Conservation (phyloP, 495 filamentous ascomycete species). For the Penicillium antarcticum region DNA sequence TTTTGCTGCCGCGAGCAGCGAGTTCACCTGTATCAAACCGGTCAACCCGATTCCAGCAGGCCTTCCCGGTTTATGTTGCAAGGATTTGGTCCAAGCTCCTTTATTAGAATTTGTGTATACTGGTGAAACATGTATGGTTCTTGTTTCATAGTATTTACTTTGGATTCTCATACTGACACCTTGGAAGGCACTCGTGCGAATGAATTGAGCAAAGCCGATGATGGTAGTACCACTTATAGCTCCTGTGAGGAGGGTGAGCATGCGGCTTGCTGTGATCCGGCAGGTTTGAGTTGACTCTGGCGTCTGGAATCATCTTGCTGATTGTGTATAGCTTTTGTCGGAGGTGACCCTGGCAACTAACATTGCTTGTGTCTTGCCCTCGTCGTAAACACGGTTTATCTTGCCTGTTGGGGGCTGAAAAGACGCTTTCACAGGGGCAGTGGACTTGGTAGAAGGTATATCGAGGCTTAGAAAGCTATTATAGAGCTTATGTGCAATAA, state of each 20-base stretch:
- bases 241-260: constrained; percentile 2
- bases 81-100: constrained; percentile 1
- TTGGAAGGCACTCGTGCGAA: constrained; percentile 3
- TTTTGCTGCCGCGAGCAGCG: neutral
- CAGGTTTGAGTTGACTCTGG: neutral
- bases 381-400: no score
- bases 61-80: constrained; percentile 8
- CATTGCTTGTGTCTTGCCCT: no score
- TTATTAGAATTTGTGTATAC: constrained; percentile 7
- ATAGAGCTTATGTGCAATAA: no score
- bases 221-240: constrained; percentile 10
- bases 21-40: constrained; percentile 13
- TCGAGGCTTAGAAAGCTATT: no score
- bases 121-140: constrained; percentile 7
- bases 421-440: no score
- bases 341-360: no score
- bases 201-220: constrained; percentile 1
- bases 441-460: no score
- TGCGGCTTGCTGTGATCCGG: constrained; percentile 14
- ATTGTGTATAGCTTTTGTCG: no score
- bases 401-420: no score
- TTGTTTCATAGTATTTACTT: neutral
- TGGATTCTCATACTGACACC: neutral
- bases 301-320: no score
- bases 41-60: constrained; percentile 14